Evolutionary conservation across 306 rosid species (phyloP).

Genomic region (Begonia masoniana): DNA sequence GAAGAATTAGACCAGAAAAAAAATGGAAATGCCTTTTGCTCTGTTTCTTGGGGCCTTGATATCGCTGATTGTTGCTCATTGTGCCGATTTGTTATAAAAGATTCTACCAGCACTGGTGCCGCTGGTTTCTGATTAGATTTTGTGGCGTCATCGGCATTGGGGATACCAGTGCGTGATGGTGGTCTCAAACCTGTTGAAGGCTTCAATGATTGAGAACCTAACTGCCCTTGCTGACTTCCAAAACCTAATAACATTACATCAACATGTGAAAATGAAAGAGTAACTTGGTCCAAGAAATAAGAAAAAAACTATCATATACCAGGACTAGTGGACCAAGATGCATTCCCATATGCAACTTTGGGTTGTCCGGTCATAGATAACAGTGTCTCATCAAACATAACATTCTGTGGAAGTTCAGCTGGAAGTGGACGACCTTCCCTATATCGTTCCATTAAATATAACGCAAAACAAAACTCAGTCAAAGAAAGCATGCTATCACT

Average conservation of each 20-base stretch:
- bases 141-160: conserved; percentile 24
- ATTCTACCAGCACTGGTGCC: conserved; percentile 40
- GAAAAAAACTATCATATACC: conserved; percentile 24
- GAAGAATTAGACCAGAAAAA: too few relatives aligned
- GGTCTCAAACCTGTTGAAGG: conserved; percentile 45
- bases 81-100: conserved; percentile 27
- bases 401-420: conserved; percentile 53
- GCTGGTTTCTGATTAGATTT: conserved; percentile 40
- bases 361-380: conserved; percentile 75
- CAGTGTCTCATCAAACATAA: conserved; percentile 63
- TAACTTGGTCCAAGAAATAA: conserved; percentile 7
- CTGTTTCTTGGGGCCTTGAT: conserved; percentile 34
- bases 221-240: conserved; percentile 59
- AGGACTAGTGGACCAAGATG: conserved; percentile 54
- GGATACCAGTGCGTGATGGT: conserved; percentile 24
- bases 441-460: conserved; percentile 85
- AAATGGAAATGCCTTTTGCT: conserved; percentile 42
- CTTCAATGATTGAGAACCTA: conserved; percentile 37
- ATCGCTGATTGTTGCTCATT: conserved; percentile 29
- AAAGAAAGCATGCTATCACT: conserved; percentile 95
- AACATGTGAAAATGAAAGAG: conserved; percentile 1
- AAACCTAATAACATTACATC: conserved; percentile 35
- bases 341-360: conserved; percentile 38
- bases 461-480: conserved; percentile 87
- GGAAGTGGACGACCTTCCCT: conserved; percentile 93